Evolutionary conservation across 192 early-diverging fungal genomes (phyloP).

Genomic region (Linnemannia elongata): DNA sequence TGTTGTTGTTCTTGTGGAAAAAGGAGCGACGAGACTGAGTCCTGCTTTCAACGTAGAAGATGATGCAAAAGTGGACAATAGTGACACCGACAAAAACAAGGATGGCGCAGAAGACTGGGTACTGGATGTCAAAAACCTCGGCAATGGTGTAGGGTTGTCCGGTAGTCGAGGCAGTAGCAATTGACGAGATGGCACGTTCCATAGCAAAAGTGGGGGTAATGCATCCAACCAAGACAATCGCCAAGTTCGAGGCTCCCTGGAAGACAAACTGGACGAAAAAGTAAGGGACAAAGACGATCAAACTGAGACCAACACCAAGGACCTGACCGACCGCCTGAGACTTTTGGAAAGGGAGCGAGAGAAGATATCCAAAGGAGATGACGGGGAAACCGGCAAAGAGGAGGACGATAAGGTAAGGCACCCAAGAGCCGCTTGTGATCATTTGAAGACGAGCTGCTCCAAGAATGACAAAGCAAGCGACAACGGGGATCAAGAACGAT

Average conservation of each 20-base stretch:
- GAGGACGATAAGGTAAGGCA: conserved; percentile 45
- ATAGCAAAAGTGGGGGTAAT: conserved; percentile 49
- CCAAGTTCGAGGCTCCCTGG: conserved; percentile 38
- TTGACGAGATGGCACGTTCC: conserved; percentile 43
- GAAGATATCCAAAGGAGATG: conserved; percentile 53
- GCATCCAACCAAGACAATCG: conserved; percentile 38
- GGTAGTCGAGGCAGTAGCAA: conserved; percentile 58
- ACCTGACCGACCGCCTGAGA: conserved; percentile 49
- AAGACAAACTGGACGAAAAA: conserved; percentile 60
- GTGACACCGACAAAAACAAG: conserved; percentile 72
- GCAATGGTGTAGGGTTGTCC: conserved; percentile 73
- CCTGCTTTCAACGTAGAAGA: conserved; percentile 48
- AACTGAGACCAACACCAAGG: conserved; percentile 42
- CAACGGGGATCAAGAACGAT: conserved; percentile 38
- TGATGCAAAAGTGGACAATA: conserved; percentile 49
- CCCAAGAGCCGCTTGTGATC: conserved; percentile 47
- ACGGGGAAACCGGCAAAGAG: conserved; percentile 43
- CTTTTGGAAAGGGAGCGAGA: conserved; percentile 57
- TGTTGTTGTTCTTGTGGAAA: conserved; percentile 16
- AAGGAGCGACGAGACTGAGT: conserved; percentile 50
- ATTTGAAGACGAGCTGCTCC: conserved; percentile 39
- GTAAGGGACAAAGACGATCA: conserved; percentile 61
- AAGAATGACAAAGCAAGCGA: conserved; percentile 41
- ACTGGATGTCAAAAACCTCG: conserved; percentile 72
- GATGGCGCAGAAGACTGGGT: conserved; percentile 76